A percentile compares a stretch with the other conserved stretches of the same genome.
Evolutionary conservation across 1,284 basidiomycete genomes (phyloP).

Genomic region (Inonotus hispidus): DNA sequence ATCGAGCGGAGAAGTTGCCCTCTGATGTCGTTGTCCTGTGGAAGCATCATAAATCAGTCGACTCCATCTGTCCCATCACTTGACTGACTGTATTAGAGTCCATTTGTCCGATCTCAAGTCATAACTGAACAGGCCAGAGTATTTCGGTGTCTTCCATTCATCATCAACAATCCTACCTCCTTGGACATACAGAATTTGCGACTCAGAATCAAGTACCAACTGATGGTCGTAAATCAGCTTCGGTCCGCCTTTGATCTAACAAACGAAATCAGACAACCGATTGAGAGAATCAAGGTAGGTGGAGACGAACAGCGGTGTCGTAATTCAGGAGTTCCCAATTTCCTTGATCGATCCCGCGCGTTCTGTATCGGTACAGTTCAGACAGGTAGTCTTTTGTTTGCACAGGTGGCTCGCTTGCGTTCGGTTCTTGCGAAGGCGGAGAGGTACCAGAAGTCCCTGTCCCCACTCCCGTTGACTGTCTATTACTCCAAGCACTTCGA

Average conservation of each 20-base stretch:
- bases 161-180: constrained; percentile 72
- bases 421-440: neutral
- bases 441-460: constrained; percentile 17
- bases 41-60: neutral
- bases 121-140: constrained; percentile 68
- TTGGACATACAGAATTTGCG: constrained; percentile 71
- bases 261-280: neutral
- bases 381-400: constrained; percentile 28
- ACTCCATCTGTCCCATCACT: neutral
- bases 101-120: constrained; percentile 57
- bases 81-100: constrained; percentile 55
- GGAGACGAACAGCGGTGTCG: constrained; percentile 52
- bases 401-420: neutral
- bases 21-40: constrained; percentile 10
- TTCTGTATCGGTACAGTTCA: constrained; percentile 70
- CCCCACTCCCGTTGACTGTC: constrained; percentile 8
- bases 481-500: constrained; percentile 11
- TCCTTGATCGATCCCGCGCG: constrained; percentile 49
- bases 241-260: constrained; percentile 62
- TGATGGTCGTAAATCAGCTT: constrained; percentile 78
- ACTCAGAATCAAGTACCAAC: constrained; percentile 70
- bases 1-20: constrained; percentile 49
- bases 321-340: constrained; percentile 63
- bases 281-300: neutral
- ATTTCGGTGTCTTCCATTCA: constrained; percentile 50